Percentiles rank a stretch among this genome's conserved stretches.
Conservation (phyloP, 805 yeast genomes). For the Candida dajiaensis region DNA sequence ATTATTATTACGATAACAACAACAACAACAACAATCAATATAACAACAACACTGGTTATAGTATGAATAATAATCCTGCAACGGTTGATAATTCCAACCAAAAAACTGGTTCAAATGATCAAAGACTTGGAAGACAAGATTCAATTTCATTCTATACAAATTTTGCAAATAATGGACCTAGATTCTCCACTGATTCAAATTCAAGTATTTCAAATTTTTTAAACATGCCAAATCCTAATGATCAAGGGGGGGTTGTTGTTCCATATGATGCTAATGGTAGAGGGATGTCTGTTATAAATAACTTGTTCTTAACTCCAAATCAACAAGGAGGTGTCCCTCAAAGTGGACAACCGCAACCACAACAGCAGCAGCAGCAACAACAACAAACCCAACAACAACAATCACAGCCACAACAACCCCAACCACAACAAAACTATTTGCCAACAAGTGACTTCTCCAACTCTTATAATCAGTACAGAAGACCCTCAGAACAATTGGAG, state of each 20-base stretch:
- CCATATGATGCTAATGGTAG: slow-evolving; percentile 19
- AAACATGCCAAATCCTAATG: slow-evolving; percentile 11
- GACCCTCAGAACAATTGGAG: slow-evolving; percentile 47
- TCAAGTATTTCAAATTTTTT: slow-evolving; percentile 21
- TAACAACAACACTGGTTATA: no score
- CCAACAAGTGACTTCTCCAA: slow-evolving; percentile 17
- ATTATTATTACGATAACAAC: neutral
- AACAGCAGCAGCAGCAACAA: slow-evolving; percentile 1
- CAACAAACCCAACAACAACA: no score
- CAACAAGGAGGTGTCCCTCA: neutral
- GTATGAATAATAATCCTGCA: slow-evolving; percentile 5
- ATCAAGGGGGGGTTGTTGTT: slow-evolving; percentile 8
- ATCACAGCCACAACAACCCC: no score
- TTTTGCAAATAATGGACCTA: slow-evolving; percentile 15
- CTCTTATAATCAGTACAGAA: slow-evolving; percentile 27
- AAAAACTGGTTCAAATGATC: slow-evolving; percentile 3
- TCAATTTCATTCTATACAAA: slow-evolving; percentile 23
- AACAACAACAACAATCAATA: neutral
- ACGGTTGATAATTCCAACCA: slow-evolving; percentile 3
- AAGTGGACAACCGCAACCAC: slow-evolving; percentile 1
- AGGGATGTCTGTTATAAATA: slow-evolving; percentile 22
- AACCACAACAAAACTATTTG: slow-evolving; percentile 5
- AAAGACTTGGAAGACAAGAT: slow-evolving; percentile 21
- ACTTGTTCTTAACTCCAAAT: slow-evolving; percentile 20
- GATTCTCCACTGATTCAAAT: slow-evolving; percentile 26